Percentiles rank a stretch among this genome's conserved stretches.
These are phyloP conservation scores for Glycyrrhiza uralensis DNA, from an alignment of 306 rosid genomes.

Conservation along the genomic window DNA sequence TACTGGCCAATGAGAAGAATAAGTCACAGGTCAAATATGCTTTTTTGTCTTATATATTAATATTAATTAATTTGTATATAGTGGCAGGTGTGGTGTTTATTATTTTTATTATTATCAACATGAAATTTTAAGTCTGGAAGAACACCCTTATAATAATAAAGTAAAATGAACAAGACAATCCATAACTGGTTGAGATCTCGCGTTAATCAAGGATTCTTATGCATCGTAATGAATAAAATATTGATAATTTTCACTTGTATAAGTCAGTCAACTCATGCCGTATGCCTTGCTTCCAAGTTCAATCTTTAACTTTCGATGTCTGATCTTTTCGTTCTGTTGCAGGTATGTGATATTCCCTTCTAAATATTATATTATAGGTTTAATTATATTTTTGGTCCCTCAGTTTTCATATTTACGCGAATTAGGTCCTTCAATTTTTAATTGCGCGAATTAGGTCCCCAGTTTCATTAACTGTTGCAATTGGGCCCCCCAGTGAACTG, in stretches of 20 bases:
- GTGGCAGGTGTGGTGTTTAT: neutral
- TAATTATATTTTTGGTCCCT: no score
- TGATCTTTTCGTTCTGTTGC: constrained; percentile 13
- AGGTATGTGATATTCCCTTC: constrained; percentile 16
- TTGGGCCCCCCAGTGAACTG: no score
- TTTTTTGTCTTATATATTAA: constrained; percentile 2
- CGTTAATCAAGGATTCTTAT: constrained; percentile 30
- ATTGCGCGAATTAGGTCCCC: no score
- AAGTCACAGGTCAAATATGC: constrained; percentile 14
- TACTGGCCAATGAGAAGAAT: neutral
- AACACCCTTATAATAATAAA: neutral
- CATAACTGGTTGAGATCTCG: constrained; percentile 19
- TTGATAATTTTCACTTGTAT: neutral
- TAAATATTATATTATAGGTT: neutral
- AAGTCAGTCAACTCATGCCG: constrained; percentile 6
- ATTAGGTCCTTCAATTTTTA: no score
- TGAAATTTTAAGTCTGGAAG: constrained; percentile 6
- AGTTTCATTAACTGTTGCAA: no score
- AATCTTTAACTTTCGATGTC: neutral
- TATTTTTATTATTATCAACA: neutral
- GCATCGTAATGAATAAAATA: neutral
- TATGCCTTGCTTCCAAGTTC: neutral
- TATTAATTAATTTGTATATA: constrained; percentile 13
- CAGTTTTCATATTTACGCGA: no score
- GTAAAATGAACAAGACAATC: constrained; percentile 25